A percentile compares a stretch with the other conserved stretches of the same genome.
Conservation (phyloP, 2,329 filamentous ascomycete species). For the Zalaria sp. region DNA sequence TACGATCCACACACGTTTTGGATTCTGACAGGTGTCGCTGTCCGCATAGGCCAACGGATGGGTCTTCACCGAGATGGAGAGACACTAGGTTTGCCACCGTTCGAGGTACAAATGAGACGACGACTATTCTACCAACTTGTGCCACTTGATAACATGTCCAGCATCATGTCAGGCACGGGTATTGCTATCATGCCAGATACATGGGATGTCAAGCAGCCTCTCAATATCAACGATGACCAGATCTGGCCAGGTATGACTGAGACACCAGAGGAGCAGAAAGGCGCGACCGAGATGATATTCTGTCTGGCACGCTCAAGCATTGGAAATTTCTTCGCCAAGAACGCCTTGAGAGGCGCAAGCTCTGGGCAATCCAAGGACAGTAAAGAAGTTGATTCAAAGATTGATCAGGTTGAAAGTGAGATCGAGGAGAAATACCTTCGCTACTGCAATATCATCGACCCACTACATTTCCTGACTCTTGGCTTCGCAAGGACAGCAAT, state of each 20-base stretch:
- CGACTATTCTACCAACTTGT: constrained; percentile 51
- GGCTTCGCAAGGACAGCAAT: constrained; percentile 30
- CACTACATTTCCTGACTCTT: constrained; percentile 28
- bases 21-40: constrained; percentile 48
- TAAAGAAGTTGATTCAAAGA: constrained; percentile 11
- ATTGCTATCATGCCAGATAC: constrained; percentile 4
- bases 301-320: constrained; percentile 28
- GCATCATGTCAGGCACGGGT: constrained; percentile 14
- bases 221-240: constrained; percentile 22
- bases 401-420: constrained; percentile 26
- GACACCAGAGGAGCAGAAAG: constrained; percentile 33
- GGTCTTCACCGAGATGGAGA: constrained; percentile 47
- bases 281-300: constrained; percentile 40
- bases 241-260: constrained; percentile 29
- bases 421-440: constrained; percentile 29
- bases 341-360: constrained; percentile 14
- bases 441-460: constrained; percentile 29
- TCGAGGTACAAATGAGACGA: constrained; percentile 45
- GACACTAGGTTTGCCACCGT: constrained; percentile 37
- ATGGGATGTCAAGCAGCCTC: constrained; percentile 18
- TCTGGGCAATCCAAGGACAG: constrained; percentile 6
- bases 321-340: constrained; percentile 22
- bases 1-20: constrained; percentile 42
- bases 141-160: constrained; percentile 35
- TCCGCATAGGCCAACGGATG: constrained; percentile 46